Evolutionary conservation across 2,329 filamentous ascomycete species (phyloP).

Genomic region (Coleophoma cylindrospora): DNA sequence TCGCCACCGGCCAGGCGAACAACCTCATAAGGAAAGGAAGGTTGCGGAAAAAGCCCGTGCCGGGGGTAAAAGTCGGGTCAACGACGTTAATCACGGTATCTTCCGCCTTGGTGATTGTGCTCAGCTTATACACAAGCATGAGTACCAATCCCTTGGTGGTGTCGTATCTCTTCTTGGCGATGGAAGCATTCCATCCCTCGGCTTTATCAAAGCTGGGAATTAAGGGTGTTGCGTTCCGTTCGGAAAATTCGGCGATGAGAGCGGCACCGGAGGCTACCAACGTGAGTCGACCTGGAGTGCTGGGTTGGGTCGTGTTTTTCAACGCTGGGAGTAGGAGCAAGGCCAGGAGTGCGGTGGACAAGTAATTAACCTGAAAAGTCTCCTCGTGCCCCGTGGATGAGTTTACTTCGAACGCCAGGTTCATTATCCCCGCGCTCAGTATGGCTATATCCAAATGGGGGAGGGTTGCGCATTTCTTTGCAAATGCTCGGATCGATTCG

Average conservation of each 20-base stretch:
- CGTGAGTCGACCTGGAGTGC: no score
- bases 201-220: conserved; percentile 27
- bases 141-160: conserved; percentile 25
- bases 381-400: no score
- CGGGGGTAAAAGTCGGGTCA: conserved; percentile 27
- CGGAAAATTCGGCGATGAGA: conserved; percentile 17
- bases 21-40: conserved; percentile 12
- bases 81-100: conserved; percentile 29
- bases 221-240: conserved; percentile 15
- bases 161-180: conserved; percentile 19
- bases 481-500: no score
- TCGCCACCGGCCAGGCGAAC: conserved; percentile 15
- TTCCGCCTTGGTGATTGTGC: conserved; percentile 25
- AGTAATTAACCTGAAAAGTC: no score
- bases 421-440: no score
- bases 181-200: conserved; percentile 10
- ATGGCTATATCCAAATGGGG: no score
- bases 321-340: no score
- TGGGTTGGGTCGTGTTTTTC: no score
- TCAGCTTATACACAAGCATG: conserved; percentile 32
- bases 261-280: conserved; percentile 4
- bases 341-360: no score
- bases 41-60: conserved; percentile 35
- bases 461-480: no score
- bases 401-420: no score